Conservation (phyloP, 805 yeast species). For the Saccharomycopsis selenospora region DNA sequence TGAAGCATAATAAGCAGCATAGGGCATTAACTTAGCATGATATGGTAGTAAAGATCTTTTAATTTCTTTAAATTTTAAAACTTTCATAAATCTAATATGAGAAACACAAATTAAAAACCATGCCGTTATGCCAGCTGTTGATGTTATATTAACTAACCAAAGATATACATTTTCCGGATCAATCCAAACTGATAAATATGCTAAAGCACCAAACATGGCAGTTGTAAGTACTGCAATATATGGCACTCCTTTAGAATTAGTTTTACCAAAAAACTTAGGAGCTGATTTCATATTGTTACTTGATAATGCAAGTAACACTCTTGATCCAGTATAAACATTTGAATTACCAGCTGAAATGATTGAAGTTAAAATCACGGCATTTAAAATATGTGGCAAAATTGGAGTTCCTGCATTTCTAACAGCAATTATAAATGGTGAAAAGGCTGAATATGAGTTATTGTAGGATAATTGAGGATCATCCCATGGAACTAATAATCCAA, state of each 20-base stretch:
- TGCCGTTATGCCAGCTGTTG: conserved; percentile 59
- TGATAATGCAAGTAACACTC: conserved; percentile 57
- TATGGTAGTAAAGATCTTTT: conserved; percentile 56
- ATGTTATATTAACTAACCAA: conserved; percentile 62
- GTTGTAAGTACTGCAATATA: conserved; percentile 47
- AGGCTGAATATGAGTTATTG: conserved; percentile 35
- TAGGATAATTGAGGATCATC: conserved; percentile 46
- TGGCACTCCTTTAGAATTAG: conserved; percentile 54
- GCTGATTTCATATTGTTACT: conserved; percentile 34
- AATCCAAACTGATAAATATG: conserved; percentile 44
- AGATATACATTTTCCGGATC: conserved; percentile 50
- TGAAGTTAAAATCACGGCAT: conserved; percentile 60
- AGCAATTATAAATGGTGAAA: conserved; percentile 71
- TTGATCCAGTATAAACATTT: conserved; percentile 62
- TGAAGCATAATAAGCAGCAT: conserved; percentile 53
- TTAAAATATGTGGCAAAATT: conserved; percentile 61
- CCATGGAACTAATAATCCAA: conserved; percentile 65
- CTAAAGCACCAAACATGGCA: conserved; percentile 50
- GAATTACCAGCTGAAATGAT: conserved; percentile 78
- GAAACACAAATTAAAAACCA: conserved; percentile 57
- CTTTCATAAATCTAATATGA: conserved; percentile 57
- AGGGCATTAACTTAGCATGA: conserved; percentile 61
- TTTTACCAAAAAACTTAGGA: conserved; percentile 43
- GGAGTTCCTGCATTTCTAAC: conserved; percentile 60
- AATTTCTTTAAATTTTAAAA: conserved; percentile 52